phyloP scores from a whole-genome alignment of 371 early-diverging fungal species.

The Rhizopus stolonifer region DNA sequence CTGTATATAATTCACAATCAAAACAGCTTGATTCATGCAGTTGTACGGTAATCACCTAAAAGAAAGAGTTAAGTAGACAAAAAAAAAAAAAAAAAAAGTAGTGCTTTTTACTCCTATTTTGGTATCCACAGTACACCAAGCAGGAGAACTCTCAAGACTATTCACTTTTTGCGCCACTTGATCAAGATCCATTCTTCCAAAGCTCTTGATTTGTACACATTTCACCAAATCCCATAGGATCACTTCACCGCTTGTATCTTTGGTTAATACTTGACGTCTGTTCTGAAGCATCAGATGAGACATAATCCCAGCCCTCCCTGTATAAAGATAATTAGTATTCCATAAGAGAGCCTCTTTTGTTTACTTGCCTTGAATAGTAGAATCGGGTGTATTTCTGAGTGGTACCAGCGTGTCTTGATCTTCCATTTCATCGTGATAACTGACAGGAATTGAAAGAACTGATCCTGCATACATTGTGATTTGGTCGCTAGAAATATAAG shows the following conservation, averaged over 20 bases:
- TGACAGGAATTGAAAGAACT: slow-evolving; percentile 49
- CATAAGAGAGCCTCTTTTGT: too few relatives aligned
- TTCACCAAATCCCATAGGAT: slow-evolving; percentile 89
- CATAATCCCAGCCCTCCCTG: slow-evolving; percentile 68
- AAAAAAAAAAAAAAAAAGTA: too few relatives aligned
- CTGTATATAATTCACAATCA: slow-evolving; percentile 85
- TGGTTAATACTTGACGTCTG: slow-evolving; percentile 83
- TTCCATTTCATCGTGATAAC: slow-evolving; percentile 47
- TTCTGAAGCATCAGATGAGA: slow-evolving; percentile 75
- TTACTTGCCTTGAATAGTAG: slow-evolving; percentile 33
- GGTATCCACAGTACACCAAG: slow-evolving; percentile 92
- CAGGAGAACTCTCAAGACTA: slow-evolving; percentile 76
- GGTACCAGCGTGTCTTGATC: slow-evolving; percentile 42
- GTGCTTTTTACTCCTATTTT: slow-evolving; percentile 70
- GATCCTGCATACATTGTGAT: slow-evolving; percentile 48
- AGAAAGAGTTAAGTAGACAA: too few relatives aligned
- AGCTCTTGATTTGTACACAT: slow-evolving; percentile 60
- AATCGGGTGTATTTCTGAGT: slow-evolving; percentile 37
- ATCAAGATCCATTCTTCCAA: slow-evolving; percentile 58
- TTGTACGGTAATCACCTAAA: slow-evolving; percentile 76
- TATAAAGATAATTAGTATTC: background rate
- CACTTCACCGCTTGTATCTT: slow-evolving; percentile 79
- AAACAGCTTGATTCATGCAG: slow-evolving; percentile 77
- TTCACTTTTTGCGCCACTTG: slow-evolving; percentile 63
- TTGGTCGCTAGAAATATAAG: slow-evolving; percentile 38